Base-by-base conservation (phyloP, 2,329 filamentous ascomycete species). In the Cercospora sp. region DNA sequence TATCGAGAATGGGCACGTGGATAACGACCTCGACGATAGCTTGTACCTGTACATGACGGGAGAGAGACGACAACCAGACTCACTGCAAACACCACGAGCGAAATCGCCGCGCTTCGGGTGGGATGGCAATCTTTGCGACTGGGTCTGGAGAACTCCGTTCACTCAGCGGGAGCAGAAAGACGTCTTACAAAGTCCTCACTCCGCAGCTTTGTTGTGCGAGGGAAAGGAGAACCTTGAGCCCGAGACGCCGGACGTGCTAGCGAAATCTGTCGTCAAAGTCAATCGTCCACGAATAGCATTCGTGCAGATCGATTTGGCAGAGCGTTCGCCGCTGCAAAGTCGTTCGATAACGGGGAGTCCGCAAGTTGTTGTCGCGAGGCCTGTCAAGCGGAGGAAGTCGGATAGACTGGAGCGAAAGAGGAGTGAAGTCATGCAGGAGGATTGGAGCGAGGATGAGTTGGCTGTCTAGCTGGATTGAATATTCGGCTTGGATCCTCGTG, bases 51-150 rank as follows among this genome's bases (percentile, higher is more conserved):
- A 30, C 28, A n/a, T 33, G 4, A 3, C 30, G 9, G 28, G 26
- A 58, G 28, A 30, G 5, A 9, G 16, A 20, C 3, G 6, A 18
- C 9, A 3, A 3, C 10, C 33, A 2, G 33, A 23, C 12, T 33
- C 51, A 9, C 53, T 58, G 9, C 33, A 58, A 4, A 64, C 62
- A 8, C 62, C 62, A 31, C 30, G 51, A 58, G 7, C 51, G 3
- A 58, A 42, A 7, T 4, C 33, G 3, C 31, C 20, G 1, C 53
- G 77, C 3, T 80, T 80, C 63, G 74, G 77, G 23, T 83, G 81
- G 80, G 81, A 83, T 71, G 81, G 82, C 59, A 81, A 80, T 9
- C 79, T 83, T 40, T 80, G 80, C 26, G 82, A 83, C 68, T 83
- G 81, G 81, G 78, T 83, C n/a, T 74, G 76, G 0, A 79, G 76